Evolutionary conservation across 176 grass and related monocot genomes (phyloP), one percentile per base, ranked within the genome.

Genomic region (Rhipidocladum racemiflorum): DNA sequence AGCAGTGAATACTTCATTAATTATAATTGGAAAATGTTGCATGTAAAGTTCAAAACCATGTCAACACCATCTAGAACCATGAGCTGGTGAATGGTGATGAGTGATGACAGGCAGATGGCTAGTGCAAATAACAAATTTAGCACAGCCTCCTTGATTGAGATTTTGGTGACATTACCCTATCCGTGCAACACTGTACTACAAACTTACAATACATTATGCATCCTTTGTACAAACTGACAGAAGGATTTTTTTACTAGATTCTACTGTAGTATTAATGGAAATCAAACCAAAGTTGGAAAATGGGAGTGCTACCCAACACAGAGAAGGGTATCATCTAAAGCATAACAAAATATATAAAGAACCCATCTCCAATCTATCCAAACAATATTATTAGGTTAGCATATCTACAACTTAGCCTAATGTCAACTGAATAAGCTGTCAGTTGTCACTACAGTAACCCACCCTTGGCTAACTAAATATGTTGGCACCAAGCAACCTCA

Each of bases 361-460:
- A 43, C 49, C 13, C 21, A 69, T 61, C 27, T 81, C 25, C 24
- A 60, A 57, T 43, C 7, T 68, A 68, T 69, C 53, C 51, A 54
- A 54, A 39, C 63, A 68, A 79, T 25, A 35, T 40, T 68, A n/a
- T 68, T 30, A 70, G 21, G 50, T 23, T 54, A 48, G 7, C 61
- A 79, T 35, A 79, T 79, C 40, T 46, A 46, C 13, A 46, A 46
- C 44, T 46, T 70, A 42, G 38, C 34, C 18, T 46, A 72, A 15
- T 43, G 25, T 42, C 25, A 72, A 36, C 18, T 46, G 18, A 60
- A 59, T 44, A 71, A 34, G 30, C 1, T 81, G 50, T 30, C 28
- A 38, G 43, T 18, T 79, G 42, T 78, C 27, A 64, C 28, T 78
- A 7, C 29, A 79, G 44, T 46, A 53, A 80, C 63, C 63, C 7